A percentile compares a stretch with the other conserved stretches of the same genome.
These are phyloP conservation scores for Tranzscheliella williamsii DNA, from an alignment of 1,284 basidiomycete genomes.

Conservation along the genomic window DNA sequence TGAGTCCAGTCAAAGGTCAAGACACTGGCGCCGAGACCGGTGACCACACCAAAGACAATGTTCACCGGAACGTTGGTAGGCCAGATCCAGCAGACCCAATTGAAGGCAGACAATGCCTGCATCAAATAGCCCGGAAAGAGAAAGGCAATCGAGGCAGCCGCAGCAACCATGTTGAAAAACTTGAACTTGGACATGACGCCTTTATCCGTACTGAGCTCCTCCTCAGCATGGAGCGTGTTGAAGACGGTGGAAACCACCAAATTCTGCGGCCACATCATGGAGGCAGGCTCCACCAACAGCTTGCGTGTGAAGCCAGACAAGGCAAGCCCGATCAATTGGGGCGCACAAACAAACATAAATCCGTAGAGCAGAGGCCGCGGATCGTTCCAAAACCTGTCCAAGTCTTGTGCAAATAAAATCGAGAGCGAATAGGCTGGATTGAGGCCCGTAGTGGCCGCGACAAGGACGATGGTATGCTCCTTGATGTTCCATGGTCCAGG, in stretches of 20 bases:
- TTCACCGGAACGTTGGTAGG: constrained; percentile 51
- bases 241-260: constrained; percentile 47
- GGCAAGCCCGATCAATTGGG: constrained; percentile 61
- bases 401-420: constrained; percentile 65
- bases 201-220: constrained; percentile 8
- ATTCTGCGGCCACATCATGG: constrained; percentile 56
- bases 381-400: constrained; percentile 60
- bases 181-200: constrained; percentile 63
- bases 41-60: constrained; percentile 42
- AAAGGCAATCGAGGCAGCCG: constrained; percentile 76
- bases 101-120: constrained; percentile 45
- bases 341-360: constrained; percentile 62
- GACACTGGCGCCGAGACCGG: constrained; percentile 37
- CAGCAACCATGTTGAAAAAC: constrained; percentile 39
- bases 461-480: constrained; percentile 50
- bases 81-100: constrained; percentile 54
- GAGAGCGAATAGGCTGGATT: constrained; percentile 63
- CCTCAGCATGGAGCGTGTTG: constrained; percentile 48
- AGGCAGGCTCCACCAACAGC: constrained; percentile 47
- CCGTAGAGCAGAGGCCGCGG: constrained; percentile 60
- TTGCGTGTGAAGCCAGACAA: constrained; percentile 40
- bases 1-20: constrained; percentile 55
- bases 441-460: constrained; percentile 30
- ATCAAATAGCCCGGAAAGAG: constrained; percentile 55
- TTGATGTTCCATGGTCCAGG: constrained; percentile 56